These are phyloP conservation scores for Xylaria sp. DNA, from an alignment of 2,329 filamentous ascomycete species.

Conservation along the genomic window DNA sequence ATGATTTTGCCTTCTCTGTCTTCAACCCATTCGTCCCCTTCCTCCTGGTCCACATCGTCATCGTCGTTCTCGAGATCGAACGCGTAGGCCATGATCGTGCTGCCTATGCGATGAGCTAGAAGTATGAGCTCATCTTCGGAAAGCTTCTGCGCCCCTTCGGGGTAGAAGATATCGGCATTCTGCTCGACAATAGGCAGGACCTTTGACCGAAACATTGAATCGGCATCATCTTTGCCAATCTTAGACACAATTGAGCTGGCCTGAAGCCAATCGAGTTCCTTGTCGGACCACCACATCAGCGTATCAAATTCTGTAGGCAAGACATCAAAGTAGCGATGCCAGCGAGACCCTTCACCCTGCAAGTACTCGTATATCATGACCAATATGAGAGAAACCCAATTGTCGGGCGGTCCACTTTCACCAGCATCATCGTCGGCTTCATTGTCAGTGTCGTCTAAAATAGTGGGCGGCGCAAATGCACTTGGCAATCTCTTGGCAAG, in stretches of 20 bases:
- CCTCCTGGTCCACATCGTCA: constrained; percentile 66
- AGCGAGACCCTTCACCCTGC: constrained; percentile 69
- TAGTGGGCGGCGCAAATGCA: constrained; percentile 58
- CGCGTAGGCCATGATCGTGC: constrained; percentile 91
- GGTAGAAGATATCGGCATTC: constrained; percentile 60
- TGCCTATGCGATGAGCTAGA: constrained; percentile 83
- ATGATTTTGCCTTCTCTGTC: constrained; percentile 67
- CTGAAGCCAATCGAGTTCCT: constrained; percentile 78
- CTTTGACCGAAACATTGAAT: constrained; percentile 71
- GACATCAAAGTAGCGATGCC: constrained; percentile 82
- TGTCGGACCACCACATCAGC: constrained; percentile 86
- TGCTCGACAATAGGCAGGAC: constrained; percentile 64
- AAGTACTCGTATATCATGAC: constrained; percentile 82
- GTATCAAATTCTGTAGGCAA: constrained; percentile 81
- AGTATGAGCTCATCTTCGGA: constrained; percentile 59
- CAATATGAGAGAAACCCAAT: constrained; percentile 74
- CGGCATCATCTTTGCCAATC: constrained; percentile 78
- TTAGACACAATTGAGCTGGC: constrained; percentile 80
- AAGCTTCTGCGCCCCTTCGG: constrained; percentile 48
- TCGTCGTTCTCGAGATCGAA: constrained; percentile 77
- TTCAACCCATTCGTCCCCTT: constrained; percentile 73
- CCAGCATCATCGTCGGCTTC: constrained; percentile 54
- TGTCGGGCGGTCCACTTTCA: constrained; percentile 56
- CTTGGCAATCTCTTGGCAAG: constrained; percentile 68
- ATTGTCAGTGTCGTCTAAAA: constrained; percentile 51